phyloP scores from a whole-genome alignment of 805 yeast species.

The Starmerella cellae region DNA sequence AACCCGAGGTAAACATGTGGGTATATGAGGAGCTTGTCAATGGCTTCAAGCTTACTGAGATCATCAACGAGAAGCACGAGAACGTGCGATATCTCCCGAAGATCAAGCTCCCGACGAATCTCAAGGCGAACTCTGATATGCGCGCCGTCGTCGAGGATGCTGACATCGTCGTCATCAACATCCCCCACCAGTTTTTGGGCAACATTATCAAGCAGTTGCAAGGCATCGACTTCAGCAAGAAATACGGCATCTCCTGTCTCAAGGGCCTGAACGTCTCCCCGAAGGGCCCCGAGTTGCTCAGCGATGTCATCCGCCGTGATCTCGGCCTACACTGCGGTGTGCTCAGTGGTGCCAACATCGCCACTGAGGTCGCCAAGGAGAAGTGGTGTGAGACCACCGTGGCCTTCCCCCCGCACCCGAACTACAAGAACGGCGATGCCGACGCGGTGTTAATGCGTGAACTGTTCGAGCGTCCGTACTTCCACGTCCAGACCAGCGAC shows the following conservation, averaged over 20 bases:
- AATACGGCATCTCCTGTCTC: constrained; percentile 86
- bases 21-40: constrained; percentile 71
- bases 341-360: constrained; percentile 91
- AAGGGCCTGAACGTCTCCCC: constrained; percentile 87
- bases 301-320: constrained; percentile 63
- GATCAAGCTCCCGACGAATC: constrained; percentile 70
- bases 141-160: constrained; percentile 64
- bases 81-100: constrained; percentile 91
- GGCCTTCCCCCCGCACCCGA: constrained; percentile 67
- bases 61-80: constrained; percentile 80
- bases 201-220: constrained; percentile 61
- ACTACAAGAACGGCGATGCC: constrained; percentile 59
- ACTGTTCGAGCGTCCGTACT: constrained; percentile 92
- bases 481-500: constrained; percentile 84
- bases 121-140: constrained; percentile 76
- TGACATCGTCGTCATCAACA: constrained; percentile 80
- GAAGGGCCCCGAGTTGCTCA: constrained; percentile 71
- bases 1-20: constrained; percentile 82
- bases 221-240: constrained; percentile 56
- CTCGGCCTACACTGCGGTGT: constrained; percentile 91
- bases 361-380: constrained; percentile 90
- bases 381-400: constrained; percentile 97
- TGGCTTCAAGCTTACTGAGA: constrained; percentile 73
- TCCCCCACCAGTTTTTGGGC: constrained; percentile 91
- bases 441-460: constrained; percentile 60